phyloP scores from a whole-genome alignment of 306 rosid species.

The Ziziphus jujuba region DNA sequence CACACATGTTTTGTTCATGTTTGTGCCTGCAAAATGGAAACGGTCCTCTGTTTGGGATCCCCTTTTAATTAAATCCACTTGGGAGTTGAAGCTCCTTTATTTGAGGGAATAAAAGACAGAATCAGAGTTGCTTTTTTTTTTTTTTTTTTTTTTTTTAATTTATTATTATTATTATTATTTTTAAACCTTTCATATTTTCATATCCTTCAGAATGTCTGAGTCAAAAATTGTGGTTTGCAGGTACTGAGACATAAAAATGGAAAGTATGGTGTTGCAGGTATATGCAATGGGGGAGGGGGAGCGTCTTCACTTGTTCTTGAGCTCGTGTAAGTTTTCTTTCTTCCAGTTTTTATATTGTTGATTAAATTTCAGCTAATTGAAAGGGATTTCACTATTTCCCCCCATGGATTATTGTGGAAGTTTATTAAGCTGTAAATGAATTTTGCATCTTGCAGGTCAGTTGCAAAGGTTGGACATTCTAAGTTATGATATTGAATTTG shows the following conservation, averaged over 20 bases:
- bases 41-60: background rate
- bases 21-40: background rate
- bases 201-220: constrained; percentile 24
- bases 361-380: too few species aligned
- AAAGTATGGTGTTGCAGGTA: constrained; percentile 74
- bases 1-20: too few species aligned
- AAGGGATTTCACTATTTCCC: background rate
- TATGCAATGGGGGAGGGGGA: constrained; percentile 98
- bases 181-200: constrained; percentile 3
- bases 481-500: constrained; percentile 35
- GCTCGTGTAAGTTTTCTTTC: constrained; percentile 57
- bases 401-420: background rate
- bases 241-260: constrained; percentile 77
- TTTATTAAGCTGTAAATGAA: background rate
- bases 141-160: too few species aligned
- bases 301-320: constrained; percentile 92
- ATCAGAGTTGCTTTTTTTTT: background rate
- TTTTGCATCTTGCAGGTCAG: constrained; percentile 61
- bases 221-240: constrained; percentile 43
- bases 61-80: constrained; percentile 3
- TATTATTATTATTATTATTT: too few species aligned
- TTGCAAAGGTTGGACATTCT: constrained; percentile 42
- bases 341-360: too few species aligned
- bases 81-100: background rate
- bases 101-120: constrained; percentile 8